These are phyloP conservation scores for Aristolochia fimbriata DNA, from an alignment of 164 flowering plant species.

Conservation along the genomic window DNA sequence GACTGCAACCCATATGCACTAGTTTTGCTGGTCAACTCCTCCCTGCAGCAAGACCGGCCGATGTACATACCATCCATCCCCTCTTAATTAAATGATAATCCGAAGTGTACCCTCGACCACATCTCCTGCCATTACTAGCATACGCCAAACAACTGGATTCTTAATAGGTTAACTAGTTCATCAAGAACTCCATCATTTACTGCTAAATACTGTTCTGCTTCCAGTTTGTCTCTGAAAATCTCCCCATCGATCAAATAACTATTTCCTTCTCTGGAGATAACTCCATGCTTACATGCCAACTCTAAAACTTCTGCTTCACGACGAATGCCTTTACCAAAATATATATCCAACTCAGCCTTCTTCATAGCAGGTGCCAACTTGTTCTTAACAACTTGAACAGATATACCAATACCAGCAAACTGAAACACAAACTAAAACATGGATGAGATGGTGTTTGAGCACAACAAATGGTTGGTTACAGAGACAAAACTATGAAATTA, in stretches of 20 bases:
- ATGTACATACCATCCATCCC: no score
- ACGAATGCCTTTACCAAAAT: slow-evolving; percentile 59
- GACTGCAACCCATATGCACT: no score
- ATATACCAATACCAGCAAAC: slow-evolving; percentile 54
- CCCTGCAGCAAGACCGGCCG: no score
- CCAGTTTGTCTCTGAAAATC: slow-evolving; percentile 28
- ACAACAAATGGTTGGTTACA: no score
- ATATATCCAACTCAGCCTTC: slow-evolving; percentile 52
- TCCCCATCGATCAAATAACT: slow-evolving; percentile 43
- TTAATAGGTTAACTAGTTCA: slow-evolving; percentile 25
- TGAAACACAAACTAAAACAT: slow-evolving; percentile 9
- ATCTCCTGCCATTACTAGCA: no score
- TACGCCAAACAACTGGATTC: slow-evolving; percentile 33
- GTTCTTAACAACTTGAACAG: slow-evolving; percentile 71
- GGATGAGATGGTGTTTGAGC: no score
- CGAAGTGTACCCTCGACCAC: no score
- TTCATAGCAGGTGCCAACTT: slow-evolving; percentile 62
- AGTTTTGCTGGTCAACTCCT: no score
- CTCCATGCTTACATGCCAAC: slow-evolving; percentile 62
- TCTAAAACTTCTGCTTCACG: slow-evolving; percentile 58
- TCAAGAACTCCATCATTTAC: slow-evolving; percentile 37
- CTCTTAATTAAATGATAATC: no score
- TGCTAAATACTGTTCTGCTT: slow-evolving; percentile 43
- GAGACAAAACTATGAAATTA: no score
- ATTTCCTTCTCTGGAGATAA: slow-evolving; percentile 39